Evolutionary conservation across 1,284 basidiomycete species (phyloP).

Genomic region (Pascua sp.): DNA sequence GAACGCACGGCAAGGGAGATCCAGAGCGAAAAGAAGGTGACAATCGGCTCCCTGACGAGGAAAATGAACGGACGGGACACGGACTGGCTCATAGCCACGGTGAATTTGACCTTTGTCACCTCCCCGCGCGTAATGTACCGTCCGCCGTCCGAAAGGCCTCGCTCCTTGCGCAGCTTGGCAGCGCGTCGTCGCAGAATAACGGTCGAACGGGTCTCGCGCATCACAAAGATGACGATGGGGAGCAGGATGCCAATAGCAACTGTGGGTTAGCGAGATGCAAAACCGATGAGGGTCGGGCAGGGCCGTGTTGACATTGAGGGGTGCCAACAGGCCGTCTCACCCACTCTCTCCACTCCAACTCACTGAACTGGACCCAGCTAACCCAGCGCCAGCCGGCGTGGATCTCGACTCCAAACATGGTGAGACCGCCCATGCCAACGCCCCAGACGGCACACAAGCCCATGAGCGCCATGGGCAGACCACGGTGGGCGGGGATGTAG

Average conservation of each 20-base stretch:
- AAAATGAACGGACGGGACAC: conserved; percentile 50
- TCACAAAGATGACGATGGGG: conserved; percentile 34
- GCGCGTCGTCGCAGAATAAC: conserved; percentile 44
- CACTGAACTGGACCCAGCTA: conserved; percentile 69
- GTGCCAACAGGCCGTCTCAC: too few species aligned
- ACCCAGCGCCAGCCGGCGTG: conserved; percentile 76
- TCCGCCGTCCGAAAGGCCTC: conserved; percentile 35
- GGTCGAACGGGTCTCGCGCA: conserved; percentile 46
- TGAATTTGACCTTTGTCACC: conserved; percentile 37
- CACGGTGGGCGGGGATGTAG: conserved; percentile 36
- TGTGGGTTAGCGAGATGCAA: conserved; percentile 21
- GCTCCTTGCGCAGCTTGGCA: conserved; percentile 31
- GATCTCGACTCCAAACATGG: conserved; percentile 62
- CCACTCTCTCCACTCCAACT: conserved; percentile 3
- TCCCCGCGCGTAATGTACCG: conserved; percentile 49
- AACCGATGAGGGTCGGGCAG: too few species aligned
- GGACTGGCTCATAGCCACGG: conserved; percentile 33
- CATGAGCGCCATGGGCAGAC: conserved; percentile 14
- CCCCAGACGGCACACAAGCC: conserved; percentile 55
- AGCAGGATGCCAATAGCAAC: conserved; percentile 30
- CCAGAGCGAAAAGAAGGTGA: conserved; percentile 71
- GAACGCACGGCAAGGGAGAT: conserved; percentile 58
- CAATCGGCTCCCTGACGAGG: conserved; percentile 70
- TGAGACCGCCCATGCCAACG: conserved; percentile 63
- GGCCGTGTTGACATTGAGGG: neutral